Percentiles rank a stretch among this genome's conserved stretches.
Conservation (phyloP, 140 eudicot species). For the Flaveria floridana region DNA sequence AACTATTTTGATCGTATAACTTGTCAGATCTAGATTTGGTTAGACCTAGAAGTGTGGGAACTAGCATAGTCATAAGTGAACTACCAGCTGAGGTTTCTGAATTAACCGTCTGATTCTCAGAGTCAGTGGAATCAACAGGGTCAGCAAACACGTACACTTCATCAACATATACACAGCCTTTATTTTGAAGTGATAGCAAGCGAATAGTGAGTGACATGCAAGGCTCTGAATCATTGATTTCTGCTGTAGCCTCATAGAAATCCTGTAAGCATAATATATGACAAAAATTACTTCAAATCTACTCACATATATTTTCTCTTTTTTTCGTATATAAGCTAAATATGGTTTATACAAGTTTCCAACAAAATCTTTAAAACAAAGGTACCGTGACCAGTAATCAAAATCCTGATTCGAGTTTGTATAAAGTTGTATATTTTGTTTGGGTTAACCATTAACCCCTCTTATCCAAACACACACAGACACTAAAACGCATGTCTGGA, state of each 20-base stretch:
- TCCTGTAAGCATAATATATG: slow-evolving; percentile 47
- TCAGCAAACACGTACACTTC: slow-evolving; percentile 85
- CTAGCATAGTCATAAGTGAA: slow-evolving; percentile 80
- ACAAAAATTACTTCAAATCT: slow-evolving; percentile 8
- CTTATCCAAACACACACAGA: no score
- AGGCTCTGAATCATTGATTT: slow-evolving; percentile 80
- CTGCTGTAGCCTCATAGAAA: slow-evolving; percentile 91
- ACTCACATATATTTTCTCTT: background rate
- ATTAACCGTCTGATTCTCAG: slow-evolving; percentile 33
- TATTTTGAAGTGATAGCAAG: slow-evolving; percentile 65
- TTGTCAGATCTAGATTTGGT: slow-evolving; percentile 51
- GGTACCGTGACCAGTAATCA: background rate
- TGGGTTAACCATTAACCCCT: no score
- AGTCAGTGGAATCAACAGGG: slow-evolving; percentile 43
- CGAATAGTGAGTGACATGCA: slow-evolving; percentile 68
- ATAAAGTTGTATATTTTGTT: background rate
- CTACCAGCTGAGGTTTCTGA: slow-evolving; percentile 44
- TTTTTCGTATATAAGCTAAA: background rate
- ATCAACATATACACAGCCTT: slow-evolving; percentile 55
- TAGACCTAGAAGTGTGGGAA: slow-evolving; percentile 78
- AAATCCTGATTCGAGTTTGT: background rate
- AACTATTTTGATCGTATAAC: slow-evolving; percentile 34
- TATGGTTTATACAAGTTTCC: background rate
- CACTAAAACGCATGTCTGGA: no score
- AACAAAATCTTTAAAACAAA: background rate